Base-by-base conservation (phyloP, 2,329 filamentous ascomycete species). In the Ciborinia camelliae region DNA sequence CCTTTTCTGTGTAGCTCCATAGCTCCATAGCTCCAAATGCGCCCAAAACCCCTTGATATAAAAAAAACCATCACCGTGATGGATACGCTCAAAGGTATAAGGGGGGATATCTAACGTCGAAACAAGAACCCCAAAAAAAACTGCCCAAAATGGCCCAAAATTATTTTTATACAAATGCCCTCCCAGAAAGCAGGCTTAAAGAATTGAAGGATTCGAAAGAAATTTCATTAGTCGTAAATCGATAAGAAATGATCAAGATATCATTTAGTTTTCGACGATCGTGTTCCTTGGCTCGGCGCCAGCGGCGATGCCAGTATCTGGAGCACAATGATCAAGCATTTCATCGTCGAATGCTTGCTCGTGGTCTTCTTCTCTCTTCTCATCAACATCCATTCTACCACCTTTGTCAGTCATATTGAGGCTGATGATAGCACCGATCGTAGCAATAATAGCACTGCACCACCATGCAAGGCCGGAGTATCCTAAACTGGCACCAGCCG, bases 381-480 rank as follows among this genome's bases (percentile, higher is more conserved):
- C 72, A 45, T 72, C 66, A 3, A 67, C 65, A 60, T 75, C 72
- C 70, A 73, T 73, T 15, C 73, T 67, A 20, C 73, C 73, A 41
- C 73, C 73, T 41, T 72, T 71, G 23, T 94, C 90, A 43, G 86
- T 86, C 77, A 97, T 90, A 75, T 86, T 86, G 66, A 92, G 81
- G 76, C 90, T 91, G 72, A 95, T 81, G 59, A 90, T 78, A 1
- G 89, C 91, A 53, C 93, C 95, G 18, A 86, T 76, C 14, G 91
- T 78, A 41, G 92, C 91, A 39, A 97, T 86, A 4, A 90, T 72
- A 10, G 90, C 91, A 69, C 89, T 93, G 67, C 87, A 88, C 95
- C 95, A 99, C 94, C 95, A 99, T 0, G 92, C 90, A 41, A 97
- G 81, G 26, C 92, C 92, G 5, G 92, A 94, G 75, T 92, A 94